These are phyloP conservation scores for Bryoglossum gracile DNA, from an alignment of 495 filamentous ascomycete species.

Conservation along the genomic window DNA sequence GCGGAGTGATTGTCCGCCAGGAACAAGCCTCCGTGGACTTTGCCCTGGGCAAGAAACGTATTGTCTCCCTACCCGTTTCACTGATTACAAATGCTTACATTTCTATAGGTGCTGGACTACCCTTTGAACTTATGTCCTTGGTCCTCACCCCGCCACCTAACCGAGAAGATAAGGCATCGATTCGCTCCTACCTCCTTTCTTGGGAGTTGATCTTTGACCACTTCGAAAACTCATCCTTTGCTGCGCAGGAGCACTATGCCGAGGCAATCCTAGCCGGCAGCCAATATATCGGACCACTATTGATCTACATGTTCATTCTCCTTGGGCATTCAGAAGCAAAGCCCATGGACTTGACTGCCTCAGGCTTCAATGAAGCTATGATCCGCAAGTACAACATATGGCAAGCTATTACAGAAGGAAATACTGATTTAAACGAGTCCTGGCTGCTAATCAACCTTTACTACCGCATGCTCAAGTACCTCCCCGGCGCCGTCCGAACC, in stretches of 20 bases:
- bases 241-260: conserved; percentile 72
- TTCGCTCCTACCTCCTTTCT: conserved; percentile 76
- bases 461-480: conserved; percentile 67
- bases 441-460: conserved; percentile 83
- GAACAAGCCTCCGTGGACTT: conserved; percentile 79
- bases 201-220: conserved; percentile 91
- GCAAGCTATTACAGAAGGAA: conserved; percentile 46
- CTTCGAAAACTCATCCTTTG: conserved; percentile 69
- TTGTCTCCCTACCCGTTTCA: too few relatives aligned
- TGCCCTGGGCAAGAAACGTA: conserved; percentile 62
- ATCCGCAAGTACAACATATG: conserved; percentile 57
- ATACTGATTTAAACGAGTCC: conserved; percentile 58
- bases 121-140: conserved; percentile 63
- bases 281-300: conserved; percentile 55
- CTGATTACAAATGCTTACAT: background rate
- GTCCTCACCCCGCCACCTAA: conserved; percentile 47
- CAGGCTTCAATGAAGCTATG: conserved; percentile 45
- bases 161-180: conserved; percentile 34
- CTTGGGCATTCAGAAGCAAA: conserved; percentile 64
- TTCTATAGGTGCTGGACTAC: conserved; percentile 47
- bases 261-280: conserved; percentile 66
- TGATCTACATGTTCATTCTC: conserved; percentile 75
- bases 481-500: conserved; percentile 69
- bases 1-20: conserved; percentile 64
- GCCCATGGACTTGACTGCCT: conserved; percentile 48